phyloP scores from a whole-genome alignment of 768 basidiomycete species.

The Leccinum boreale region DNA sequence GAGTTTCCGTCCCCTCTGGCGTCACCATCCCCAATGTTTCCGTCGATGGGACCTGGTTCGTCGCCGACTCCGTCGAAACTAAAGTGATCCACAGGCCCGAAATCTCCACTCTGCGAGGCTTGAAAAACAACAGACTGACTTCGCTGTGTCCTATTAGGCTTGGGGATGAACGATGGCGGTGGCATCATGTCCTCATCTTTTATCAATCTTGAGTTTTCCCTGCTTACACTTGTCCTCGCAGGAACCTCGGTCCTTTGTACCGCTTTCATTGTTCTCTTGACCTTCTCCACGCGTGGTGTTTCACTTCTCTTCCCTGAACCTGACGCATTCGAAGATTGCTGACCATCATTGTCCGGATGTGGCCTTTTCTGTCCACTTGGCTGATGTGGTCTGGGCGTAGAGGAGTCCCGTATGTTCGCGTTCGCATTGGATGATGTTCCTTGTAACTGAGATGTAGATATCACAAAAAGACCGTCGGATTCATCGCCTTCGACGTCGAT shows the following conservation, averaged over 20 bases:
- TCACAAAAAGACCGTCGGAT: conserved; percentile 65
- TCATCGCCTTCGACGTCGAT: conserved; percentile 72
- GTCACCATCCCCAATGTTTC: background rate
- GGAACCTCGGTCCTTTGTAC: conserved; percentile 30
- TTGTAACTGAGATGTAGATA: conserved; percentile 69
- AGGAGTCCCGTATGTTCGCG: conserved; percentile 10
- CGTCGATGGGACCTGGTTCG: conserved; percentile 1
- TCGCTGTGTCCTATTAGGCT: conserved; percentile 11
- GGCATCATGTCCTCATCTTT: conserved; percentile 37
- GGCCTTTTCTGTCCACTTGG: conserved; percentile 20
- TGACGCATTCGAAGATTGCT: conserved; percentile 28
- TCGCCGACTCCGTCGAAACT: background rate
- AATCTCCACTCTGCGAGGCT: conserved; percentile 15
- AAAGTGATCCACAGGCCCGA: conserved; percentile 12
- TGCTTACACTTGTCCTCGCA: conserved; percentile 6
- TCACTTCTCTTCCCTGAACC: conserved; percentile 26
- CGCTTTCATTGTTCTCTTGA: conserved; percentile 37
- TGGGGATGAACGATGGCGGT: conserved; percentile 31
- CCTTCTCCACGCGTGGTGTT: conserved; percentile 45
- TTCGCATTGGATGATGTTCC: conserved; percentile 23
- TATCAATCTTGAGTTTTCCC: conserved; percentile 12
- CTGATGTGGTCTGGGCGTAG: conserved; percentile 17
- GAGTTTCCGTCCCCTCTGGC: conserved; percentile 2
- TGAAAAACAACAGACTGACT: conserved; percentile 11
- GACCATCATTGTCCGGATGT: conserved; percentile 21